Percentiles rank a stretch among this genome's conserved stretches.
These are phyloP conservation scores for Aspergillus calidoustus DNA, from an alignment of 2,329 filamentous ascomycete species.

Conservation along the genomic window DNA sequence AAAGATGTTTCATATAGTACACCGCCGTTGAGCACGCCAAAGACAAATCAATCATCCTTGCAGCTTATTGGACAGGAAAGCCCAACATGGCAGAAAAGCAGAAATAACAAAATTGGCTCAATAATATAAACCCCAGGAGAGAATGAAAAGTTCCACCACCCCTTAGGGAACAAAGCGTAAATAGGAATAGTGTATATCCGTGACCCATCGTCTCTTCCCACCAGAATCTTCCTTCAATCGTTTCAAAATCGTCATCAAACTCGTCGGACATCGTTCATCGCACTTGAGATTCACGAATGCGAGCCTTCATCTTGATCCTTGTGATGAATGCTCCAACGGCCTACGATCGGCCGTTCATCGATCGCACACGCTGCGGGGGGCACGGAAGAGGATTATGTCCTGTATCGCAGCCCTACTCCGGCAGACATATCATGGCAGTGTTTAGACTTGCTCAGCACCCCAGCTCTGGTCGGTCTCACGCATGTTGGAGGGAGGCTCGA, in stretches of 20 bases:
- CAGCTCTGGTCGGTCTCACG: constrained; percentile 75
- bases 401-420: neutral
- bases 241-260: constrained; percentile 28
- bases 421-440: neutral
- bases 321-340: constrained; percentile 11
- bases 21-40: neutral
- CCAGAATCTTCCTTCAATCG: constrained; percentile 17
- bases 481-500: constrained; percentile 82
- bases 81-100: neutral
- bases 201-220: neutral
- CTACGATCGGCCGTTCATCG: constrained; percentile 5
- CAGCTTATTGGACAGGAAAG: constrained; percentile 1
- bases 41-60: neutral
- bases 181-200: constrained; percentile 3
- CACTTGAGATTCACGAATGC: constrained; percentile 16
- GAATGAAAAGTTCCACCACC: neutral
- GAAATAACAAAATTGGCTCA: neutral
- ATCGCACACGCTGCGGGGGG: neutral
- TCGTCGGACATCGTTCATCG: constrained; percentile 29
- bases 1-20: constrained; percentile 2
- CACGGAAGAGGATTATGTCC: neutral
- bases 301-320: constrained; percentile 1
- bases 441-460: constrained; percentile 76
- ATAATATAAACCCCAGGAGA: constrained; percentile 5
- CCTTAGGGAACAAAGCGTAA: neutral